Conservation (phyloP, 257 asterid genomes). For the Primulina tabacum region DNA sequence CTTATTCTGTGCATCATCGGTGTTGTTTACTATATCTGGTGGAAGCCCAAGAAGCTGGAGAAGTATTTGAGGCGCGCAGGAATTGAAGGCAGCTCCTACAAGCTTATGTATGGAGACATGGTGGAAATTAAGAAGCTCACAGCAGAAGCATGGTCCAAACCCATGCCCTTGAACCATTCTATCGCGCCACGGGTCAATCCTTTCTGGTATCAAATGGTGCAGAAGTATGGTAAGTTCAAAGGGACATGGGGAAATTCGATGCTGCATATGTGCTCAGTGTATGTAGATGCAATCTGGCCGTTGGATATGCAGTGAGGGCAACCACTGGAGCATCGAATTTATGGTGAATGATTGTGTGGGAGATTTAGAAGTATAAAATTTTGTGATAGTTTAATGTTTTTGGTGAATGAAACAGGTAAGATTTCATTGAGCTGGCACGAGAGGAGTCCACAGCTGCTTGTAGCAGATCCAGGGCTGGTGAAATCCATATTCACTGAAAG, state of each 20-base stretch:
- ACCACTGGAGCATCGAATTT: no score
- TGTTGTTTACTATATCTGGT: conserved; percentile 20
- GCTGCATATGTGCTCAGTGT: no score
- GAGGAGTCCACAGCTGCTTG: conserved; percentile 29
- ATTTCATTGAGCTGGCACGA: conserved; percentile 27
- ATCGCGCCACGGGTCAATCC: conserved; percentile 32
- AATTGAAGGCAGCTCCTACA: conserved; percentile 31
- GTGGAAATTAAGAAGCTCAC: conserved; percentile 10
- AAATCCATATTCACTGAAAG: conserved; percentile 21
- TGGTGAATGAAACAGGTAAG: conserved; percentile 17
- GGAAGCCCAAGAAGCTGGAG: conserved; percentile 31
- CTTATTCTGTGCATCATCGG: not conserved
- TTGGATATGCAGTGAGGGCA: no score
- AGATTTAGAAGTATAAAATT: no score
- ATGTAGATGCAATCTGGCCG: no score
- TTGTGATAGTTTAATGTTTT: no score
- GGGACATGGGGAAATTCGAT: no score
- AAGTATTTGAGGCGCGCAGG: conserved; percentile 25
- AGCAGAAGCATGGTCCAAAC: conserved; percentile 29
- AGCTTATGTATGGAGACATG: conserved; percentile 26
- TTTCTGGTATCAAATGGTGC: conserved; percentile 25
- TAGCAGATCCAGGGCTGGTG: conserved; percentile 27
- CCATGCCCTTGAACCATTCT: conserved; percentile 29
- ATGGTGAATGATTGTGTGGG: no score
- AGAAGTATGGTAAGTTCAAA: conserved; percentile 22